These are phyloP conservation scores for Haematococcus lacustris DNA, from an alignment of 139 green algal genomes.

Conservation along the genomic window DNA sequence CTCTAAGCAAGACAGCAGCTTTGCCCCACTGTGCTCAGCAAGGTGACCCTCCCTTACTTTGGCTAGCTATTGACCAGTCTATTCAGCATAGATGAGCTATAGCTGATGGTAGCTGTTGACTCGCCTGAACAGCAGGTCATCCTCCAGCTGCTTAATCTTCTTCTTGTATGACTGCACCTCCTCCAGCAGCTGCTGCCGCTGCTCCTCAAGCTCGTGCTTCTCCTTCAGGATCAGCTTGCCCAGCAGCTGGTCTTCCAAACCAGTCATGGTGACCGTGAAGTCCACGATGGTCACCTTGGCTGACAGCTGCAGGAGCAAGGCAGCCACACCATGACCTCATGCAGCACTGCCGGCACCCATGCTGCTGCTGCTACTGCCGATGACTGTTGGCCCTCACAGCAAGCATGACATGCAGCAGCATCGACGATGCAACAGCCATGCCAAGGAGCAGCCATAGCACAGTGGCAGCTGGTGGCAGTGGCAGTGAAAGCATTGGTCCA, in stretches of 20 bases:
- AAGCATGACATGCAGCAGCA: too few species aligned
- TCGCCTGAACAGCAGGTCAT: constrained; percentile 80
- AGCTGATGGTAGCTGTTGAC: too few species aligned
- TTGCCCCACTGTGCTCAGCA: too few species aligned
- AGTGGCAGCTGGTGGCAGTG: too few species aligned
- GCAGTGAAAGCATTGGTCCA: too few species aligned
- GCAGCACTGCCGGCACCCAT: too few species aligned
- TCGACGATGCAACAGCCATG: neutral
- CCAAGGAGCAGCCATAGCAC: neutral
- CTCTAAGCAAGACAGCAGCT: constrained; percentile 12
- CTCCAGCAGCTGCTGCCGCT: constrained; percentile 77
- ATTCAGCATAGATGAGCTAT: too few species aligned
- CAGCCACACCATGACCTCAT: too few species aligned
- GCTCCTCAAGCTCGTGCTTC: constrained; percentile 91
- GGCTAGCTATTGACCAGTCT: too few species aligned
- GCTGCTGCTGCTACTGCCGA: too few species aligned
- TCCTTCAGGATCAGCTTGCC: constrained; percentile 90
- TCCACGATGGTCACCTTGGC: constrained; percentile 79
- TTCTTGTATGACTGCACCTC: constrained; percentile 89
- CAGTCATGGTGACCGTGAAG: constrained; percentile 88
- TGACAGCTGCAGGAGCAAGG: constrained; percentile 36
- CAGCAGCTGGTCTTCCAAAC: constrained; percentile 93
- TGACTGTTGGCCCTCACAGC: too few species aligned
- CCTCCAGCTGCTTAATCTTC: constrained; percentile 91
- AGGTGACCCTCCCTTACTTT: too few species aligned